phyloP scores from a whole-genome alignment of 1,284 basidiomycete genomes.

The Gomphus sp. region DNA sequence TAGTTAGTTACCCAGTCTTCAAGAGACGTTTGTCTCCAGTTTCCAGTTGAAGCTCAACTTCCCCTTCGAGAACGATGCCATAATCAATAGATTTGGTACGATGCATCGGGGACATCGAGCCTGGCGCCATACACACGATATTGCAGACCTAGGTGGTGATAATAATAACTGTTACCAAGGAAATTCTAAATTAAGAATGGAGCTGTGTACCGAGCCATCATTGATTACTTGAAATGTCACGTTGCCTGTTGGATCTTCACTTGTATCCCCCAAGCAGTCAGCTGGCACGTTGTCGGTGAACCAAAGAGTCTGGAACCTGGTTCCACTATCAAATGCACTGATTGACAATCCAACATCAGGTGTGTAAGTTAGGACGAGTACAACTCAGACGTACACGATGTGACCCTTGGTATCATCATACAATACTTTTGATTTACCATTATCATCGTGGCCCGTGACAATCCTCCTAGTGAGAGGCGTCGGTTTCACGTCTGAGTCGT shows the following conservation, averaged over 20 bases:
- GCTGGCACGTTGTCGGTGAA: conserved; percentile 2
- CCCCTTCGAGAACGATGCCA: conserved; percentile 1
- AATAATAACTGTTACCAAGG: not conserved
- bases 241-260: not conserved
- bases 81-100: conserved; percentile 5
- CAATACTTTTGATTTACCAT: conserved; percentile 37
- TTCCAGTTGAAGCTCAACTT: conserved; percentile 1
- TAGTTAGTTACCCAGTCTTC: conserved; percentile 1
- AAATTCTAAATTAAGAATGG: not conserved
- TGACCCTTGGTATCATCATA: conserved; percentile 16
- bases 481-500: not conserved
- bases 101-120: not conserved
- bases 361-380: not conserved
- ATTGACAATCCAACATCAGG: not conserved
- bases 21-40: not conserved
- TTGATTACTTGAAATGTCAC: not conserved
- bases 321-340: not conserved
- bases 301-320: not conserved
- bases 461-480: conserved; percentile 29
- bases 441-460: conserved; percentile 25
- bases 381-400: not conserved
- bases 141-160: not conserved
- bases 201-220: not conserved
- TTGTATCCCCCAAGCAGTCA: not conserved
- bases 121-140: not conserved